Conservation (phyloP, 495 filamentous ascomycete species). For the Baudoinia panamericana region DNA sequence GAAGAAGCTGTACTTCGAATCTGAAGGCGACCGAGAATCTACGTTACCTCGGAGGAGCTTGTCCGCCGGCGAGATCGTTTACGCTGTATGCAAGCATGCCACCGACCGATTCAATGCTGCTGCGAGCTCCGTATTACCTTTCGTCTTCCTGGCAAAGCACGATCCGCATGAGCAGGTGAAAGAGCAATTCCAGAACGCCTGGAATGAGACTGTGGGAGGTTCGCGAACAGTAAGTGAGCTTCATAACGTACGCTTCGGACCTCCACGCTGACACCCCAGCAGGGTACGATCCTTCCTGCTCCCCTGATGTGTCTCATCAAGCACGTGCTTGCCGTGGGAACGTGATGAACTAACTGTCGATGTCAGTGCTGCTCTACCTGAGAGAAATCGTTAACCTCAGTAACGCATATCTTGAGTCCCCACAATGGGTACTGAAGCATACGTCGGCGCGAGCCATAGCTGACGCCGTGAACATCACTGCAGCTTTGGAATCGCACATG, state of each 20-base stretch:
- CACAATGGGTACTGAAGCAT: conserved; percentile 82
- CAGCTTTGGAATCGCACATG: conserved; percentile 32
- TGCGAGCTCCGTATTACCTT: conserved; percentile 61
- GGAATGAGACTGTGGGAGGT: conserved; percentile 81
- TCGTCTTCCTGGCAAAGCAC: conserved; percentile 77
- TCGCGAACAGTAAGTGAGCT: too few relatives aligned
- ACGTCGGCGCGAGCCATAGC: conserved; percentile 68
- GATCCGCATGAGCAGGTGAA: conserved; percentile 66
- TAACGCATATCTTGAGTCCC: conserved; percentile 52
- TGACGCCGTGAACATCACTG: conserved; percentile 41
- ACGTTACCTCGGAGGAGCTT: conserved; percentile 32
- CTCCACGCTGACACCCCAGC: too few relatives aligned
- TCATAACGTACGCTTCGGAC: too few relatives aligned
- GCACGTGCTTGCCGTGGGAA: too few relatives aligned
- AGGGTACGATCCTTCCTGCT: too few relatives aligned
- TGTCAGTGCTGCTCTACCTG: conserved; percentile 72
- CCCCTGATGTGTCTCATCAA: too few relatives aligned
- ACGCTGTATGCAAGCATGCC: conserved; percentile 67
- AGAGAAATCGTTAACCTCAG: conserved; percentile 64
- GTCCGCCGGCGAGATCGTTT: conserved; percentile 64
- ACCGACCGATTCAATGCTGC: conserved; percentile 75
- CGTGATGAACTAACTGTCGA: too few relatives aligned
- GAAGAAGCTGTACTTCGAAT: conserved; percentile 60
- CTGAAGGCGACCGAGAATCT: conserved; percentile 51
- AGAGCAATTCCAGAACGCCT: conserved; percentile 65